Base-by-base conservation (phyloP, 2,329 filamentous ascomycete species). In the Botrytis paeoniae region DNA sequence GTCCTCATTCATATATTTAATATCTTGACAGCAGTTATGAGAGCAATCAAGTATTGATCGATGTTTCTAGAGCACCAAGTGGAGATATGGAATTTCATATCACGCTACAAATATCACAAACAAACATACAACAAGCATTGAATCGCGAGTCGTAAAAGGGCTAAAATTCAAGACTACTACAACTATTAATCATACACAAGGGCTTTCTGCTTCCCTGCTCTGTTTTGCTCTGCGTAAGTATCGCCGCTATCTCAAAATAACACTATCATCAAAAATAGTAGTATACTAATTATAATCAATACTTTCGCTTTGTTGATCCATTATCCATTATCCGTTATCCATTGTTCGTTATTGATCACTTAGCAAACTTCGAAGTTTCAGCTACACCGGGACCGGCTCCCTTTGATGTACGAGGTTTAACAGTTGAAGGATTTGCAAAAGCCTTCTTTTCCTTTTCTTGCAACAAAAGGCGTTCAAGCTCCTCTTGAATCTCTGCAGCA, bases 381-480 rank as follows among this genome's bases (percentile, higher is more conserved):
- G 12, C 48, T 32, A 18, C 45, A 18, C 10, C 16, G 12, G 35
- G 20, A 57, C 18, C 18, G n/a, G n/a, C 37, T 57, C 9, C 65
- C 48, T 32, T 68, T 32, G 37, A 20, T 32, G 25, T n/a, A 57
- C 65, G 65, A 32, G 48, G 37, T 41, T 57, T 68, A 57, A 7
- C 18, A 25, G 48, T 37, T 25, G n/a, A 32, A 32, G 48, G 48
- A 16, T 68, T 70, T 20, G 41, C 57, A 35, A 73, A 51, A 41
- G 60, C 72, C 60, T 71, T 70, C 32, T 65, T 73, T 68, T 73
- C 72, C 68, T 73, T 73, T 62, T 73, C 68, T 43, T 65, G 43
- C 68, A 73, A 64, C 16, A 74, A 32, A 20, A 74, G 35, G 25
- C 51, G 51, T 48, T 74, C 73, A 63, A 74, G 54, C 37, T 66